A percentile compares a stretch with the other conserved stretches of the same genome.
phyloP scores from a whole-genome alignment of 1,139 yeast species.

The Yamadazyma friedrichii region DNA sequence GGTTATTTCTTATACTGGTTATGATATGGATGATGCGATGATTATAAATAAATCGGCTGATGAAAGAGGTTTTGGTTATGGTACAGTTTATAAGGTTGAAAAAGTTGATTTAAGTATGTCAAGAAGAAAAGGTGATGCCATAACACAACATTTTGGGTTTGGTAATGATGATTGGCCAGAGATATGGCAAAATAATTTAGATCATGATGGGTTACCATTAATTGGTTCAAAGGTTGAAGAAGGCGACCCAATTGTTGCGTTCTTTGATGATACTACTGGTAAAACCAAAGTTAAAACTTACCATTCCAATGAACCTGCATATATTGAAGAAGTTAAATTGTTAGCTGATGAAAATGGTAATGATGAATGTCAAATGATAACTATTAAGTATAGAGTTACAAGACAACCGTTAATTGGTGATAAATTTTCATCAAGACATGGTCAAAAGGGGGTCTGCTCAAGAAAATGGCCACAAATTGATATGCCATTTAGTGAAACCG shows the following conservation, averaged over 20 bases:
- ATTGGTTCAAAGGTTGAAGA: constrained; percentile 87
- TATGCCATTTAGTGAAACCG: constrained; percentile 95
- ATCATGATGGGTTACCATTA: constrained; percentile 89
- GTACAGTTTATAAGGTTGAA: constrained; percentile 93
- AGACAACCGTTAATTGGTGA: constrained; percentile 97
- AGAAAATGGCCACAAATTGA: constrained; percentile 97
- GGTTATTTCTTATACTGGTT: constrained; percentile 96
- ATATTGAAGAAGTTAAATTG: constrained; percentile 90
- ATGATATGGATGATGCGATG: constrained; percentile 99
- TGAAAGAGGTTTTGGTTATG: constrained; percentile 97
- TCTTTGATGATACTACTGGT: constrained; percentile 86
- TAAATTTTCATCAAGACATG: constrained; percentile 97
- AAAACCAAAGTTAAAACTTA: constrained; percentile 90
- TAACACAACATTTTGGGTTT: constrained; percentile 92
- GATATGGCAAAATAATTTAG: constrained; percentile 83
- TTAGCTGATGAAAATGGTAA: constrained; percentile 82
- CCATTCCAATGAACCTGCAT: constrained; percentile 93
- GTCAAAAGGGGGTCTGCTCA: constrained; percentile 99
- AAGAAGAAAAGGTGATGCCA: constrained; percentile 91
- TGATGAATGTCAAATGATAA: constrained; percentile 77
- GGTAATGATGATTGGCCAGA: constrained; percentile 93
- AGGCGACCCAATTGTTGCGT: constrained; percentile 96
- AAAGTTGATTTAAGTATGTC: constrained; percentile 77
- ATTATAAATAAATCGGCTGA: constrained; percentile 94
- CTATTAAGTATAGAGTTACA: constrained; percentile 87